Conservation (phyloP, 1,139 yeast species). For the Sporopachydermia cereana region DNA sequence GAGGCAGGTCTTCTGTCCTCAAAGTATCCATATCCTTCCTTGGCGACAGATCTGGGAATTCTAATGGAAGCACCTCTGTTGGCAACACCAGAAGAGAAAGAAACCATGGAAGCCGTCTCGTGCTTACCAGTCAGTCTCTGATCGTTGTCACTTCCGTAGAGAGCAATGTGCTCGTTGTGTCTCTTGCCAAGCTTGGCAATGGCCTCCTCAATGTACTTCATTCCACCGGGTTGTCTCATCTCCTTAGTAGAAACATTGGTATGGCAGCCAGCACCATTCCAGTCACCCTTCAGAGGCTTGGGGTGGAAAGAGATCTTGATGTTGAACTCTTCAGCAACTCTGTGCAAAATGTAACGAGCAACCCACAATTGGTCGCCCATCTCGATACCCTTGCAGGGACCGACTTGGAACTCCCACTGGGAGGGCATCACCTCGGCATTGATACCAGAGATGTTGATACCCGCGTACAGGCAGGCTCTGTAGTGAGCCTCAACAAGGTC, state of each 20-base stretch:
- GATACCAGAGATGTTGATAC: slow-evolving; percentile 84
- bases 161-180: slow-evolving; percentile 91
- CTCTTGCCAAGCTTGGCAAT: slow-evolving; percentile 89
- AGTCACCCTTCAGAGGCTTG: slow-evolving; percentile 96
- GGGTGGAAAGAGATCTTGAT: slow-evolving; percentile 98
- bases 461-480: slow-evolving; percentile 93
- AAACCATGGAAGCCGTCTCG: slow-evolving; percentile 91
- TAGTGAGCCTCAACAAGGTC: slow-evolving; percentile 98
- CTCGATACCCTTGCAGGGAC: slow-evolving; percentile 88
- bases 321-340: slow-evolving; percentile 98
- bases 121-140: slow-evolving; percentile 94
- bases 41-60: slow-evolving; percentile 97
- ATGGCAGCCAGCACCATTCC: slow-evolving; percentile 99
- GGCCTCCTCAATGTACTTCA: slow-evolving; percentile 87
- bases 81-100: slow-evolving; percentile 94
- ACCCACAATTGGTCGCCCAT: slow-evolving; percentile 98
- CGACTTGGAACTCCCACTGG: slow-evolving; percentile 99
- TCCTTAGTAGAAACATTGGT: slow-evolving; percentile 89
- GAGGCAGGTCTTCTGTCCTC: slow-evolving; percentile 99
- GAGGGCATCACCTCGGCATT: slow-evolving; percentile 99
- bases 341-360: slow-evolving; percentile 82
- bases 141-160: slow-evolving; percentile 93
- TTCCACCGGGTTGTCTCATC: slow-evolving; percentile 95
- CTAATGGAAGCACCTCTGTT: slow-evolving; percentile 99
- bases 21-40: slow-evolving; percentile 95